phyloP scores from a whole-genome alignment of 805 yeast species.

The Metschnikowia peoriensis region DNA sequence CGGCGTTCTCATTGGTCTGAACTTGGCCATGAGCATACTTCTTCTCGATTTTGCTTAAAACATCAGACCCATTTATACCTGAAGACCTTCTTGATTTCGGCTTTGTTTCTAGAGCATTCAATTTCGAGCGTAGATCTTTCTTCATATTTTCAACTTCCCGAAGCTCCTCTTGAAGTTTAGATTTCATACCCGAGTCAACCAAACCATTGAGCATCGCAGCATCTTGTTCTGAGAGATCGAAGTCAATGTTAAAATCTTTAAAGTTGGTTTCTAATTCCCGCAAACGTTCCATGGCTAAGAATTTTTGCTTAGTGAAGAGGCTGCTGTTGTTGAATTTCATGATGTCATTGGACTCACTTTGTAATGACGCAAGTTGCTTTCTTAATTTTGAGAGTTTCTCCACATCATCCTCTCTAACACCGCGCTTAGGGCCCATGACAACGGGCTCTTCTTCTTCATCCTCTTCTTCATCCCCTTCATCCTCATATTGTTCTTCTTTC shows the following conservation, averaged over 20 bases:
- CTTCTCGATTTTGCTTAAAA: constrained; percentile 38
- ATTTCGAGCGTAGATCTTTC: constrained; percentile 39
- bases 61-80: constrained; percentile 3
- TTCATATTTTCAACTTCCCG: constrained; percentile 42
- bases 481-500: constrained; percentile 11
- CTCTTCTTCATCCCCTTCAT: constrained; percentile 11
- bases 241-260: constrained; percentile 62
- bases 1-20: constrained; percentile 11
- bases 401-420: constrained; percentile 49
- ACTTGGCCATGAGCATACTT: constrained; percentile 48
- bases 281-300: constrained; percentile 68
- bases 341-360: constrained; percentile 73
- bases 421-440: constrained; percentile 36
- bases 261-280: constrained; percentile 66
- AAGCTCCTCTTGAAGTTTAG: constrained; percentile 41
- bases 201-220: constrained; percentile 15
- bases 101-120: constrained; percentile 21
- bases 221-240: constrained; percentile 25
- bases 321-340: constrained; percentile 66
- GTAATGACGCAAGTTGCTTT: constrained; percentile 58
- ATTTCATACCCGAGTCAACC: constrained; percentile 34
- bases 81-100: constrained; percentile 16
- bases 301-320: constrained; percentile 56
- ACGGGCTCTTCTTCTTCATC: constrained; percentile 22
- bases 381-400: constrained; percentile 55